Percentiles rank a stretch among this genome's conserved stretches.
Evolutionary conservation across 768 basidiomycete species (phyloP).

Genomic region (Auricularia cornea): DNA sequence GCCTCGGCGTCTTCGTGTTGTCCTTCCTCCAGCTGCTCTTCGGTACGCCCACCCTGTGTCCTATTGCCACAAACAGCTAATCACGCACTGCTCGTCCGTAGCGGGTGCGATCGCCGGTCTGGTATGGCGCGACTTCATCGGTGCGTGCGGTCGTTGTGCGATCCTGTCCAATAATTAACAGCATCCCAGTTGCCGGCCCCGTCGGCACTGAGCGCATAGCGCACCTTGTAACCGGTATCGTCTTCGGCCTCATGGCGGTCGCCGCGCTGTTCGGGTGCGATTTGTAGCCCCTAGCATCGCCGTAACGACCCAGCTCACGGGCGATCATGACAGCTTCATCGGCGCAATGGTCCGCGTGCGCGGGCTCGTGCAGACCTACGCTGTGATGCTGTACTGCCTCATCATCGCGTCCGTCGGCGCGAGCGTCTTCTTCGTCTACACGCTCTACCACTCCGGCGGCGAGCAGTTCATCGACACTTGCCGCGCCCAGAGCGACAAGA

Average conservation of each 20-base stretch:
- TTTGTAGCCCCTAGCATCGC: not conserved
- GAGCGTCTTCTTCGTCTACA: constrained; percentile 42
- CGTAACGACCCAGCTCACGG: not conserved
- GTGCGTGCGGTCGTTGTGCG: too few species aligned
- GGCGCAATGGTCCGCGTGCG: constrained; percentile 57
- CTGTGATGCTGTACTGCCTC: constrained; percentile 49
- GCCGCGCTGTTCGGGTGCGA: constrained; percentile 50
- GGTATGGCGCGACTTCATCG: constrained; percentile 53
- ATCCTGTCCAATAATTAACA: too few species aligned
- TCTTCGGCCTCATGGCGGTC: constrained; percentile 45
- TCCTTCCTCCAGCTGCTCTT: constrained; percentile 46
- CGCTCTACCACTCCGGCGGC: constrained; percentile 36
- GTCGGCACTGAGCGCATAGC: constrained; percentile 25
- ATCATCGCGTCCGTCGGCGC: constrained; percentile 46
- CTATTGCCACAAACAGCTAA: too few species aligned
- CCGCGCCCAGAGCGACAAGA: constrained; percentile 32
- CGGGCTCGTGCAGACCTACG: constrained; percentile 46
- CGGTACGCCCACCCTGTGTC: constrained; percentile 48
- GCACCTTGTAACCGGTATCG: constrained; percentile 42
- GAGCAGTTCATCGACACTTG: constrained; percentile 39
- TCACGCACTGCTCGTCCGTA: not conserved
- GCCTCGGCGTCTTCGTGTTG: constrained; percentile 50
- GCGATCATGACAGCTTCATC: constrained; percentile 39
- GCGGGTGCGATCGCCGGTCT: not conserved
- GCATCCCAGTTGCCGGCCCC: constrained; percentile 21